Evolutionary conservation across 2,329 filamentous ascomycete species (phyloP).

Genomic region (Curvularia spicifera): DNA sequence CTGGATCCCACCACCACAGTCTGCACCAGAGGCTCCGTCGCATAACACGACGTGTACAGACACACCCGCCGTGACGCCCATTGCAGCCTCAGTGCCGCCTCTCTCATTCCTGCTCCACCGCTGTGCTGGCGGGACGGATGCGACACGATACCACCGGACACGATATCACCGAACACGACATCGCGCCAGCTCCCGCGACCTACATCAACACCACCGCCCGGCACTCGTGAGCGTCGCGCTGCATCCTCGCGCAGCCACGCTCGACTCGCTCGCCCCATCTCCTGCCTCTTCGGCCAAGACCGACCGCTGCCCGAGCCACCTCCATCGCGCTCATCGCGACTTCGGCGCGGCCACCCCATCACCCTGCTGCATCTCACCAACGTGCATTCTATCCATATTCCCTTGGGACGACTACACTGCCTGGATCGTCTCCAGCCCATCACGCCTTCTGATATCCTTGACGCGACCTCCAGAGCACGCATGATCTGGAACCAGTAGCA

Average conservation of each 20-base stretch:
- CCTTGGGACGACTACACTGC: not conserved
- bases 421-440: conserved; percentile 12
- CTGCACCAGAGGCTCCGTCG: conserved; percentile 38
- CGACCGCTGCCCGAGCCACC: conserved; percentile 26
- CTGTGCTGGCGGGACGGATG: conserved; percentile 43
- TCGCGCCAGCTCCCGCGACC: conserved; percentile 35
- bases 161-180: conserved; percentile 32
- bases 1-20: conserved; percentile 30
- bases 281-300: conserved; percentile 38
- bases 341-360: conserved; percentile 25
- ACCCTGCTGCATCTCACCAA: conserved; percentile 10
- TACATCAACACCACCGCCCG: conserved; percentile 19
- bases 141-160: conserved; percentile 41
- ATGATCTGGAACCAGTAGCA: conserved; percentile 23
- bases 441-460: conserved; percentile 1
- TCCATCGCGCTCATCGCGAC: conserved; percentile 30
- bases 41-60: conserved; percentile 31
- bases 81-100: conserved; percentile 30
- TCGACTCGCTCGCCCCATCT: conserved; percentile 25
- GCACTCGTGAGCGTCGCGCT: conserved; percentile 34
- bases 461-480: conserved; percentile 22
- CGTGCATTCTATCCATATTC: conserved; percentile 5
- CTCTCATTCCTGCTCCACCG: conserved; percentile 28
- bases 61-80: conserved; percentile 29
- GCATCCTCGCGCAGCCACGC: conserved; percentile 25